Evolutionary conservation across 139 green algal species (phyloP).

Genomic region (Chlorella sp.): DNA sequence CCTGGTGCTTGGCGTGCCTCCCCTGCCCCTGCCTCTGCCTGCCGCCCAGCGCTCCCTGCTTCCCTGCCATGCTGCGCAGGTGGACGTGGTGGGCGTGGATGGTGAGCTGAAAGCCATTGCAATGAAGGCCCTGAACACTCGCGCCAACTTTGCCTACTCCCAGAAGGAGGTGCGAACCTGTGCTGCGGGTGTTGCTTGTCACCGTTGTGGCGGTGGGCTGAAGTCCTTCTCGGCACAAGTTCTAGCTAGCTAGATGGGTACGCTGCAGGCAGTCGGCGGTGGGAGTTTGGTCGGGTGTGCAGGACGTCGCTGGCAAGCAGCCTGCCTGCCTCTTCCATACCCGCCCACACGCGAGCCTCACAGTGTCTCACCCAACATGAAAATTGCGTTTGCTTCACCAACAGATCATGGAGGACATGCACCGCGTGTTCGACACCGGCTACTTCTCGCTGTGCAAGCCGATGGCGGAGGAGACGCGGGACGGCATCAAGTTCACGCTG

Average conservation of each 20-base stretch:
- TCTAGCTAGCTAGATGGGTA: too few species aligned
- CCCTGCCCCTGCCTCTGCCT: neutral
- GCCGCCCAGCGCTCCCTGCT: neutral
- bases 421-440: conserved; percentile 88
- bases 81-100: conserved; percentile 81
- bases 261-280: too few species aligned
- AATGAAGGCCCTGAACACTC: conserved; percentile 65
- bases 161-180: conserved; percentile 42
- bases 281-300: too few species aligned
- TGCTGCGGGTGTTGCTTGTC: neutral
- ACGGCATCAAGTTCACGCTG: conserved; percentile 92
- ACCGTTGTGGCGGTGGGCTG: too few species aligned
- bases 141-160: conserved; percentile 96
- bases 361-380: too few species aligned
- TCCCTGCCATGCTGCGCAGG: conserved; percentile 41
- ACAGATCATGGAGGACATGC: conserved; percentile 75
- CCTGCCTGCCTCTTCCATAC: too few species aligned
- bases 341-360: too few species aligned
- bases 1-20: too few species aligned
- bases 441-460: conserved; percentile 83
- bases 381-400: too few species aligned
- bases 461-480: conserved; percentile 89
- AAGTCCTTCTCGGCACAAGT: too few species aligned
- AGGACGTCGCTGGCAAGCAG: too few species aligned
- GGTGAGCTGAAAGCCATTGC: conserved; percentile 77